A percentile compares a stretch with the other conserved stretches of the same genome.
These are phyloP conservation scores for Podila clonocystis DNA, from an alignment of 192 early-diverging fungal species.

Conservation along the genomic window DNA sequence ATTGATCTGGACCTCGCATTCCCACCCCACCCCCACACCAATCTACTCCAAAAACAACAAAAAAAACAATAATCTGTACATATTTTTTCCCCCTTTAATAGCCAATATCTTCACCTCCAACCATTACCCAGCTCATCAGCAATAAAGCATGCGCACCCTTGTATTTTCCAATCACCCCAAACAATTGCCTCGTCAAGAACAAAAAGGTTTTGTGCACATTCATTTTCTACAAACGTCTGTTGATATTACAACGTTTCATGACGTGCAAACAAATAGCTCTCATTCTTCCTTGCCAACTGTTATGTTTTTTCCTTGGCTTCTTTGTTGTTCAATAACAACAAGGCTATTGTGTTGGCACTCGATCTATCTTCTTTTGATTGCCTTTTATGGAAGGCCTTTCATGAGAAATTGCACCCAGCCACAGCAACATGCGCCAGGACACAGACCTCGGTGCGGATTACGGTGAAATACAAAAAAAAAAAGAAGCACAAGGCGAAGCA, in stretches of 20 bases:
- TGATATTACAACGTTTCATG: too few species aligned
- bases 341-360: neutral
- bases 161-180: neutral
- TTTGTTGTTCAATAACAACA: neutral
- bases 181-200: too few species aligned
- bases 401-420: neutral
- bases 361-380: slow-evolving; percentile 5
- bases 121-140: neutral
- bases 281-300: too few species aligned
- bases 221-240: neutral
- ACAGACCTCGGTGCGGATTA: neutral
- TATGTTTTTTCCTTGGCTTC: slow-evolving; percentile 1
- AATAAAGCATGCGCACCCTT: neutral
- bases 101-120: neutral
- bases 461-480: too few species aligned
- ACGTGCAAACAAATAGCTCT: too few species aligned
- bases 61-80: neutral
- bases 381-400: slow-evolving; percentile 32
- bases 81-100: neutral
- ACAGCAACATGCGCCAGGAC: neutral
- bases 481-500: too few species aligned
- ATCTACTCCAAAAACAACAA: neutral
- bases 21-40: neutral
- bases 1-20: neutral
- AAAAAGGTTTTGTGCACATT: too few species aligned